Conservation (phyloP, 768 basidiomycete genomes). For the Hericium coralloides region DNA sequence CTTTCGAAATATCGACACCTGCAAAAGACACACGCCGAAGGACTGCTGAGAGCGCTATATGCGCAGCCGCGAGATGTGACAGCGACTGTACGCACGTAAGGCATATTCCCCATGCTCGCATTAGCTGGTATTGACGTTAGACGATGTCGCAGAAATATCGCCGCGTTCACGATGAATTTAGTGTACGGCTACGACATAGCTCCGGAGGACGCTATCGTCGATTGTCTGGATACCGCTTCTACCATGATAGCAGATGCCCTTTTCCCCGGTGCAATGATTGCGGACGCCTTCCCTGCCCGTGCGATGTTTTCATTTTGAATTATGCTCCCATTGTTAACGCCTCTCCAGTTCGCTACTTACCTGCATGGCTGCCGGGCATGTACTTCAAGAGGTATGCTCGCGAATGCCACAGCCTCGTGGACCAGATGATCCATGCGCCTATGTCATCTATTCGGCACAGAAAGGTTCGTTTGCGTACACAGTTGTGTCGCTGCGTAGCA, state of each 20-base stretch:
- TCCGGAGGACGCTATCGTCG: background rate
- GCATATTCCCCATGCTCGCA: background rate
- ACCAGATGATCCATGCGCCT: background rate
- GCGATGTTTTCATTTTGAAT: background rate
- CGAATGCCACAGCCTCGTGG: background rate
- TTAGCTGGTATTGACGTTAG: background rate
- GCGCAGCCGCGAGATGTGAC: background rate
- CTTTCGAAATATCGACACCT: background rate
- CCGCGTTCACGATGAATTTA: background rate
- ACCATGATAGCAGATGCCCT: background rate
- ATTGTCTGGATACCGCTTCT: background rate
- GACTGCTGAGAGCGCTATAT: background rate
- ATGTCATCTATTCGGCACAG: background rate
- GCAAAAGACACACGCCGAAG: background rate
- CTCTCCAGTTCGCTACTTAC: background rate
- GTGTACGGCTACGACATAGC: background rate
- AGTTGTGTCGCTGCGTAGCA: too few relatives aligned
- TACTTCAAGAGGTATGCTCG: background rate
- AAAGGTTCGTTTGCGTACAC: too few relatives aligned
- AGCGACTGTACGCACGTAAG: background rate
- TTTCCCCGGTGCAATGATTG: background rate
- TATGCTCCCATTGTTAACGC: background rate
- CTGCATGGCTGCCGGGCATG: background rate
- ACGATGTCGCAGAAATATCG: background rate
- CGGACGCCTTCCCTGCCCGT: background rate